Conservation (phyloP, 768 basidiomycete genomes). For the Phanerodontia chrysosporium region DNA sequence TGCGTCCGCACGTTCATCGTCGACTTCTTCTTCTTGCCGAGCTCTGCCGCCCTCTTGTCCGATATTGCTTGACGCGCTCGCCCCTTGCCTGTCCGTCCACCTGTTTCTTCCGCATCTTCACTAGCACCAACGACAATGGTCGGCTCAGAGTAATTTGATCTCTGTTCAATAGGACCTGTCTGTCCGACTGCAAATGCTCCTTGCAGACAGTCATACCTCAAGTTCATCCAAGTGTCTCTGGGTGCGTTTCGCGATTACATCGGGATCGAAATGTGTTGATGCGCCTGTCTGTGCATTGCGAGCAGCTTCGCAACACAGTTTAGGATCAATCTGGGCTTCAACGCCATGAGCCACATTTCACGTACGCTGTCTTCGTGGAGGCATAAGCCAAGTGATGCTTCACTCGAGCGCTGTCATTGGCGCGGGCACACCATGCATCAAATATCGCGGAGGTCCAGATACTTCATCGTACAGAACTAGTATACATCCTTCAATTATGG, state of each 20-base stretch:
- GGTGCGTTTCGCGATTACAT: slow-evolving; percentile 71
- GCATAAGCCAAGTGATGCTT: slow-evolving; percentile 5
- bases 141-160: slow-evolving; percentile 74
- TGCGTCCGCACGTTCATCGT: slow-evolving; percentile 78
- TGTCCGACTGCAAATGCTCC: slow-evolving; percentile 7
- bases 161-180: slow-evolving; percentile 33
- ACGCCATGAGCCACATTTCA: background rate
- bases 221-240: slow-evolving; percentile 80
- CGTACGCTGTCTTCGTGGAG: slow-evolving; percentile 15
- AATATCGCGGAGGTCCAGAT: no score
- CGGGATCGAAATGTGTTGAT: slow-evolving; percentile 45
- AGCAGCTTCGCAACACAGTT: slow-evolving; percentile 31
- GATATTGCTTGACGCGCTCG: slow-evolving; percentile 70
- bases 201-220: slow-evolving; percentile 47
- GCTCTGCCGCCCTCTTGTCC: slow-evolving; percentile 62
- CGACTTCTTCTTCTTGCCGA: slow-evolving; percentile 70
- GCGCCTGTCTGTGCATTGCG: slow-evolving; percentile 41
- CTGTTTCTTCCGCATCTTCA: slow-evolving; percentile 41
- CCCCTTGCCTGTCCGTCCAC: slow-evolving; percentile 51
- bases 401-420: background rate
- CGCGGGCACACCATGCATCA: background rate
- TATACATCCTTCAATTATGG: no score
- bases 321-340: background rate
- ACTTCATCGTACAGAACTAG: no score
- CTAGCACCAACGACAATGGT: slow-evolving; percentile 34